These are phyloP conservation scores for Bondarzewia mesenterica DNA, from an alignment of 1,284 basidiomycete genomes.

Conservation along the genomic window DNA sequence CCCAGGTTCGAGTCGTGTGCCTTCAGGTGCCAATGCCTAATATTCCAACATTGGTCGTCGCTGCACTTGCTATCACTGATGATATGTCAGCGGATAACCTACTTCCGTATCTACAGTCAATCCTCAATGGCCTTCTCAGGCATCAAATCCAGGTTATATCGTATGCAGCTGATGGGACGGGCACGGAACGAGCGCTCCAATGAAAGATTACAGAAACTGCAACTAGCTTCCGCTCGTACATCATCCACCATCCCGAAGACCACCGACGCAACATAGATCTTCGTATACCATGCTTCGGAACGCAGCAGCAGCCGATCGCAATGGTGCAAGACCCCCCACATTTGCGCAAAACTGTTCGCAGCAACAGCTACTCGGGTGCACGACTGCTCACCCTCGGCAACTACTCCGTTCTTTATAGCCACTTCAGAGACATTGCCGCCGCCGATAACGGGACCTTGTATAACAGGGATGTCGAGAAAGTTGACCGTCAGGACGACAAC, in stretches of 20 bases:
- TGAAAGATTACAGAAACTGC: constrained; percentile 13
- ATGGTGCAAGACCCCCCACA: constrained; percentile 30
- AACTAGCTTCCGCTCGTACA: not conserved
- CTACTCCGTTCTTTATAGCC: constrained; percentile 13
- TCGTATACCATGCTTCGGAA: not conserved
- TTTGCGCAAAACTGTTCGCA: constrained; percentile 23
- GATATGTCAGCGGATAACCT: not conserved
- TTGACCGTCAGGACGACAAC: constrained; percentile 34
- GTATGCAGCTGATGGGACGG: constrained; percentile 22
- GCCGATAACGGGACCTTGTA: constrained; percentile 16
- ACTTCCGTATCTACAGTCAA: not conserved
- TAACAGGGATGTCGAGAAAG: constrained; percentile 25
- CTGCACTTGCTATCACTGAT: constrained; percentile 6
- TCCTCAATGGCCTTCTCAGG: constrained; percentile 16
- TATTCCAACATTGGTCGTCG: constrained; percentile 7
- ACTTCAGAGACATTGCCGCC: constrained; percentile 2
- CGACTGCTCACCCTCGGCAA: constrained; percentile 19
- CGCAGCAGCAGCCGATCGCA: constrained; percentile 8
- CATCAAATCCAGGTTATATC: constrained; percentile 16
- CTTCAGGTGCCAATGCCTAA: constrained; percentile 4
- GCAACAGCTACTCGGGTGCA: constrained; percentile 24
- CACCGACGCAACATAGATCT: not conserved
- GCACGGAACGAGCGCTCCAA: constrained; percentile 18
- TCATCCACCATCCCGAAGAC: not conserved
- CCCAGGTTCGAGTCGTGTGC: constrained; percentile 9